Evolutionary conservation across 768 basidiomycete genomes (phyloP), one percentile per base, ranked within the genome.

Genomic region (Amanita brunnescens): DNA sequence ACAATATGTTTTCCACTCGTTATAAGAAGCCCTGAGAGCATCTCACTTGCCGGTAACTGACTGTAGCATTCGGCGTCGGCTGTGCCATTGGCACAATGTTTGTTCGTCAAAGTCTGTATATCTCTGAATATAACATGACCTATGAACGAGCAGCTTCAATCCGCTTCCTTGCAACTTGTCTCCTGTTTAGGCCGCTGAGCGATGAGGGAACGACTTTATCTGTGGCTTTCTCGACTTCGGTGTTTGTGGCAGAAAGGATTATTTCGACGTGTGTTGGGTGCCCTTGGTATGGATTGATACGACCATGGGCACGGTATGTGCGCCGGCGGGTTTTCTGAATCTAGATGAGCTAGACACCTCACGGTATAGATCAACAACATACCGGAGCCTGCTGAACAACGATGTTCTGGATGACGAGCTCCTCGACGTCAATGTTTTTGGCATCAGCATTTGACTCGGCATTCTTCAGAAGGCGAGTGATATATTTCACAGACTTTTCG

Each of bases 361-460:
- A 42, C 6, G 45, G 40, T 7, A 21, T 10, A 39, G 34, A n/a
- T 39, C 34, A 37, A 13, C 44, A 39, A 81, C 89, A 54, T 76
- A 91, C 89, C 56, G 96, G 96, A 59, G 96, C 96, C 76, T 99
- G 96, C 71, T 99, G 87, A 47, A 99, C 94, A 59, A 89, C 91
- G 60, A 98, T 96, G 80, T 86, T 95, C 77, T 87, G 93, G 81
- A 98, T 94, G 67, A 71, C 59, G 51, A 99, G 85, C 56, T 94
- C 92, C 62, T 97, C 95, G 55, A 91, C 75, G 52, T 91, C 89
- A 57, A 99, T 75, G 71, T 83, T 91, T 79, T 99, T 99, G 62
- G 91, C 91, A 63, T 98, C 94, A 56, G 96, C 96, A 70, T 99
- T 99, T 59, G 96, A 86, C 71, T 98, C 95, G 38, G 96, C 96